phyloP scores from a whole-genome alignment of 2,329 filamentous ascomycete genomes.

The Ilyonectria sp. region DNA sequence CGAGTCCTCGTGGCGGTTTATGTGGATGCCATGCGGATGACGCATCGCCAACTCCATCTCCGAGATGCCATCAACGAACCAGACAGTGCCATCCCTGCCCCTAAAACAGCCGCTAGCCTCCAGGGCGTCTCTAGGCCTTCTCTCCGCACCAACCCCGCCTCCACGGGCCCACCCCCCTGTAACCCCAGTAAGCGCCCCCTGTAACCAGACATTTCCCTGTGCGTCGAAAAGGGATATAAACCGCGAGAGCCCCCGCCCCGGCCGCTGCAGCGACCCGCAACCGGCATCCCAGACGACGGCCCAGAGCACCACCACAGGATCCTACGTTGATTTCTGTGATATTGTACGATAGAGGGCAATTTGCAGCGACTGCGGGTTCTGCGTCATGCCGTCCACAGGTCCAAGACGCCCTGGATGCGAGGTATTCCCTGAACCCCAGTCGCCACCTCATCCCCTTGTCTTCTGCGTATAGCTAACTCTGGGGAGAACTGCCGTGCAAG shows the following conservation, averaged over 20 bases:
- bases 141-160: conserved; percentile 24
- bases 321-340: not conserved
- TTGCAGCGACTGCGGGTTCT: not conserved
- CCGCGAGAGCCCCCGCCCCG: conserved; percentile 27
- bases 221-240: conserved; percentile 42
- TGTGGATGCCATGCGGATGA: not conserved
- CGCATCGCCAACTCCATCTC: not conserved
- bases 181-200: conserved; percentile 1
- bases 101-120: not conserved
- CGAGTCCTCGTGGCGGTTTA: not conserved
- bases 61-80: conserved; percentile 2
- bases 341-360: not conserved
- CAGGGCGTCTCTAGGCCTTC: conserved; percentile 22
- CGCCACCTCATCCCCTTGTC: no score
- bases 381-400: conserved; percentile 34
- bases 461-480: conserved; percentile 7
- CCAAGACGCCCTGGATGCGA: conserved; percentile 37
- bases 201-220: conserved; percentile 31
- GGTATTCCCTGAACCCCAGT: conserved; percentile 10
- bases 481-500: conserved; percentile 39
- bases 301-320: not conserved
- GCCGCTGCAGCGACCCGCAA: conserved; percentile 9
- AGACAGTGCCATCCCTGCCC: conserved; percentile 9
- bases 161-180: conserved; percentile 7
- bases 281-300: not conserved